Conservation (phyloP, 805 yeast genomes). For the Cyberlindnera maclurae region DNA sequence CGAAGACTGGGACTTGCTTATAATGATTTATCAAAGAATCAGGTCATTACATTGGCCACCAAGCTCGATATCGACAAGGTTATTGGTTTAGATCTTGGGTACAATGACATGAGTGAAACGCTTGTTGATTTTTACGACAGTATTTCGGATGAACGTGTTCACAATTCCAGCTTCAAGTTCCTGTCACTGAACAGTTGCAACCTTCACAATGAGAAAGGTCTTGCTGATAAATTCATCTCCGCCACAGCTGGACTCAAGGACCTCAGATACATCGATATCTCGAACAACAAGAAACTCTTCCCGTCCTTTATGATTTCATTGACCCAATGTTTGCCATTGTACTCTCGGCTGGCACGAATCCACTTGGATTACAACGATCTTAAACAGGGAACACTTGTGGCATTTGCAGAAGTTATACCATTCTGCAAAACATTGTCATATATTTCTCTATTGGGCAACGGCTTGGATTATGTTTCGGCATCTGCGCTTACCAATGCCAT, state of each 20-base stretch:
- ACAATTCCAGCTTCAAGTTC: slow-evolving; percentile 31
- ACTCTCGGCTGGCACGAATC: slow-evolving; percentile 53
- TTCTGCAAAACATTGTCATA: slow-evolving; percentile 57
- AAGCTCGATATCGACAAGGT: slow-evolving; percentile 46
- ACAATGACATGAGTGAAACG: slow-evolving; percentile 53
- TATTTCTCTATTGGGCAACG: slow-evolving; percentile 64
- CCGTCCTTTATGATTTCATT: slow-evolving; percentile 48
- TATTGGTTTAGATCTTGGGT: slow-evolving; percentile 77
- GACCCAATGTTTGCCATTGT: slow-evolving; percentile 61
- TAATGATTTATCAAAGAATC: slow-evolving; percentile 54
- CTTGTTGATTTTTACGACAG: slow-evolving; percentile 23
- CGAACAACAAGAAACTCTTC: slow-evolving; percentile 67
- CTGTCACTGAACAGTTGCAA: slow-evolving; percentile 65
- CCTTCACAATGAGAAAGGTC: slow-evolving; percentile 30
- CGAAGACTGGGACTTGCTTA: slow-evolving; percentile 72
- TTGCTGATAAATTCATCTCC: slow-evolving; percentile 34
- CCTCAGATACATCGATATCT: slow-evolving; percentile 67
- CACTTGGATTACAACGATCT: slow-evolving; percentile 67
- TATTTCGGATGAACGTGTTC: slow-evolving; percentile 19
- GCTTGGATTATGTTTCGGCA: slow-evolving; percentile 50
- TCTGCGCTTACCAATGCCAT: slow-evolving; percentile 64
- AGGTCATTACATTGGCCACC: slow-evolving; percentile 48
- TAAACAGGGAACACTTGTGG: slow-evolving; percentile 44
- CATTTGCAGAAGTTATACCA: slow-evolving; percentile 68
- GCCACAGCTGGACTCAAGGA: slow-evolving; percentile 45